Evolutionary conservation across 768 basidiomycete genomes (phyloP).

Genomic region (Ramaria sp.): DNA sequence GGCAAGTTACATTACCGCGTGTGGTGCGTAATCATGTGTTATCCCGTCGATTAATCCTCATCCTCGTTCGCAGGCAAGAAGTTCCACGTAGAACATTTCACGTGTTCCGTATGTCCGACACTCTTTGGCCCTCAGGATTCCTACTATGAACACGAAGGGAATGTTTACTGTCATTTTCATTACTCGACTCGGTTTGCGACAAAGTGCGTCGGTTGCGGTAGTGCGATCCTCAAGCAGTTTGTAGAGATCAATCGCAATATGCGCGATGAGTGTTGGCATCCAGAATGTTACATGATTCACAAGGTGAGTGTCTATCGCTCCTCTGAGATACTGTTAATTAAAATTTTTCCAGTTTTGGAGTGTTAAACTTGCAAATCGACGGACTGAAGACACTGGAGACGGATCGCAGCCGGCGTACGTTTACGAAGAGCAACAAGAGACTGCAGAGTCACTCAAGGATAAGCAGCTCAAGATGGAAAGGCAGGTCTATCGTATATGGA

Average conservation of each 20-base stretch:
- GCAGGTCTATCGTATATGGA: slow-evolving; percentile 98
- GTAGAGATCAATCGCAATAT: slow-evolving; percentile 99
- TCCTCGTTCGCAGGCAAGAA: slow-evolving; percentile 31
- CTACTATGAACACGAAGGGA: slow-evolving; percentile 97
- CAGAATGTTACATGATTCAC: slow-evolving; percentile 99
- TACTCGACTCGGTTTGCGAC: slow-evolving; percentile 98
- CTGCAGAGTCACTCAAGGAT: slow-evolving; percentile 68
- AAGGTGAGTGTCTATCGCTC: slow-evolving; percentile 49
- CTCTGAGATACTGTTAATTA: neutral
- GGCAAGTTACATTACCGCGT: slow-evolving; percentile 98
- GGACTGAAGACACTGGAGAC: slow-evolving; percentile 47
- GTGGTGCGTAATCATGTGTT: slow-evolving; percentile 51
- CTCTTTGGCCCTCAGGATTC: slow-evolving; percentile 97
- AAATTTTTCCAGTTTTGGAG: slow-evolving; percentile 78
- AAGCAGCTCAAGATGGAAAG: slow-evolving; percentile 94
- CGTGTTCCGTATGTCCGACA: slow-evolving; percentile 92
- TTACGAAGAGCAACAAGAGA: slow-evolving; percentile 76
- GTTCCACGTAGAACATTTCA: slow-evolving; percentile 98
- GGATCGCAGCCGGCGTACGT: slow-evolving; percentile 46
- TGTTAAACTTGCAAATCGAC: slow-evolving; percentile 54
- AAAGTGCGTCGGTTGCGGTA: slow-evolving; percentile 95
- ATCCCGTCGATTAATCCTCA: slow-evolving; percentile 5
- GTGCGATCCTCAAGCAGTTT: slow-evolving; percentile 97
- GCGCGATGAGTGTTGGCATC: slow-evolving; percentile 99
- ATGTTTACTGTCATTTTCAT: slow-evolving; percentile 98